A percentile compares a stretch with the other conserved stretches of the same genome.
Conservation (phyloP, 306 rosid genomes). For the barrel medic (Medicago truncatula) region MtrunA17r5.0-ANR NC_053043.1:45433501-45434000, state of each 20-base stretch:
- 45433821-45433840: slow-evolving; percentile 83
- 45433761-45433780: slow-evolving; percentile 51
- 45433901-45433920: slow-evolving; percentile 16
- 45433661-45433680: slow-evolving; percentile 36
- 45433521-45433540: slow-evolving; percentile 36
- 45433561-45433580: slow-evolving; percentile 33
- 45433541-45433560: slow-evolving; percentile 32
- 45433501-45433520: slow-evolving; percentile 26
- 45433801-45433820: slow-evolving; percentile 70
- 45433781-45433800: slow-evolving; percentile 77
- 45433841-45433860: slow-evolving; percentile 75
- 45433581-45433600: not conserved
- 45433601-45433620: not conserved
- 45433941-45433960: not conserved
- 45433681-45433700: slow-evolving; percentile 43
- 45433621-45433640: slow-evolving; percentile 27
- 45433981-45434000: not conserved
- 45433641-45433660: slow-evolving; percentile 43
- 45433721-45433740: slow-evolving; percentile 43
- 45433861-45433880: slow-evolving; percentile 58
- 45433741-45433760: slow-evolving; percentile 41
- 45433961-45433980: not conserved
- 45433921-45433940: not conserved
- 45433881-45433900: slow-evolving; percentile 2
- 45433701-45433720: slow-evolving; percentile 43